Conservation (phyloP, 306 rosid genomes). For the Argentina anserina region DNA sequence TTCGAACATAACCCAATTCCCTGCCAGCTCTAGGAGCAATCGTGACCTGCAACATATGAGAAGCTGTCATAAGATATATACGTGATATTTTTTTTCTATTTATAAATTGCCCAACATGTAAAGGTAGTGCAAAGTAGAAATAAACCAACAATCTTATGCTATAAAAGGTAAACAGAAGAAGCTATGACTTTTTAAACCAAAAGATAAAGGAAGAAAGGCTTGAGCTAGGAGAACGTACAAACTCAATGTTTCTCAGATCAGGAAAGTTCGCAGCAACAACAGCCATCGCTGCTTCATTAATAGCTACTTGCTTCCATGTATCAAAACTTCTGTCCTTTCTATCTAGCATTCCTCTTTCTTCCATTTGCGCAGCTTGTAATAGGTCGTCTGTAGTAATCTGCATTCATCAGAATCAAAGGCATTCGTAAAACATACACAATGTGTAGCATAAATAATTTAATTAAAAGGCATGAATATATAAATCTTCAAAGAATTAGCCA, state of each 20-base stretch:
- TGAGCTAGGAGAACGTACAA: conserved; percentile 54
- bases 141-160: neutral
- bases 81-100: neutral
- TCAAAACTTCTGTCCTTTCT: conserved; percentile 79
- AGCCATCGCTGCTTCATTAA: conserved; percentile 93
- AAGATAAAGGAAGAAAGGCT: neutral
- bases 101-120: neutral
- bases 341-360: conserved; percentile 98
- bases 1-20: conserved; percentile 92
- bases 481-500: neutral
- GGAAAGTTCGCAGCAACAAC: conserved; percentile 86
- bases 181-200: neutral
- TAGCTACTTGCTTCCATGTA: conserved; percentile 89
- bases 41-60: conserved; percentile 61
- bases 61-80: conserved; percentile 13
- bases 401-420: conserved; percentile 20
- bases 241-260: conserved; percentile 75
- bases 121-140: neutral
- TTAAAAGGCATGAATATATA: neutral
- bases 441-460: neutral
- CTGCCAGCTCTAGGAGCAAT: conserved; percentile 99
- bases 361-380: conserved; percentile 99
- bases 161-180: conserved; percentile 11
- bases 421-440: neutral
- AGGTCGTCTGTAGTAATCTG: conserved; percentile 96